Percentiles rank a stretch among this genome's conserved stretches.
Conservation (phyloP, 176 grass and related monocot genomes). For the Raddia distichophylla region DNA sequence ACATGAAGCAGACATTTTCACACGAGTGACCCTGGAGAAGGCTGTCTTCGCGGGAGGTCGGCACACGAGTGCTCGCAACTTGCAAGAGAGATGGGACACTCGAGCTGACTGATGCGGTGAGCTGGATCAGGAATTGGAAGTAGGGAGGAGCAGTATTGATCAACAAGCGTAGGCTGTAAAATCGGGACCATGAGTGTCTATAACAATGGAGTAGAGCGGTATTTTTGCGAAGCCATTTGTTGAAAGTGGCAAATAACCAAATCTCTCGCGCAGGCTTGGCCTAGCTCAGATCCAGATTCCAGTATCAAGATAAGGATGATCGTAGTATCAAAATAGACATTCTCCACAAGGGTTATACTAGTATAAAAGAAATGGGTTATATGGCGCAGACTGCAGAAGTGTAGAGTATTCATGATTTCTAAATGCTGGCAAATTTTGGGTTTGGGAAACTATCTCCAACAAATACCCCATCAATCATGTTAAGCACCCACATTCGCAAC, state of each 20-base stretch:
- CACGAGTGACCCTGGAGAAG: slow-evolving; percentile 21
- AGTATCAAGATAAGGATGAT: background rate
- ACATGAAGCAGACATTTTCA: slow-evolving; percentile 17
- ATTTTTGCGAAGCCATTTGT: no score
- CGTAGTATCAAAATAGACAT: background rate
- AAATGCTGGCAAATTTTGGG: background rate
- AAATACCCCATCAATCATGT: background rate
- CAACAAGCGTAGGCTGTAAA: background rate
- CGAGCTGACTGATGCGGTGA: background rate
- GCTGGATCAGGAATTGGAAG: slow-evolving; percentile 14
- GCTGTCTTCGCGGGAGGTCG: background rate
- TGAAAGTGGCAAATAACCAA: no score
- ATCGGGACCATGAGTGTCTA: no score
- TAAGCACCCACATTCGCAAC: background rate
- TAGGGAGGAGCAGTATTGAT: background rate
- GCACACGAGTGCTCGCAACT: background rate
- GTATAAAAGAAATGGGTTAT: background rate
- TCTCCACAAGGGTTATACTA: background rate
- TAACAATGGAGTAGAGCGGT: no score
- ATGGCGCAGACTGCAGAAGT: background rate
- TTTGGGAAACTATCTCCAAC: background rate
- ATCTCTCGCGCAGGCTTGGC: background rate
- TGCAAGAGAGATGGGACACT: background rate
- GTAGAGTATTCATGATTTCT: background rate
- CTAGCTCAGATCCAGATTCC: background rate